These are phyloP conservation scores for Phytophthora fragariae DNA, from an alignment of 352 stramenopile genomes.

Conservation along the genomic window DNA sequence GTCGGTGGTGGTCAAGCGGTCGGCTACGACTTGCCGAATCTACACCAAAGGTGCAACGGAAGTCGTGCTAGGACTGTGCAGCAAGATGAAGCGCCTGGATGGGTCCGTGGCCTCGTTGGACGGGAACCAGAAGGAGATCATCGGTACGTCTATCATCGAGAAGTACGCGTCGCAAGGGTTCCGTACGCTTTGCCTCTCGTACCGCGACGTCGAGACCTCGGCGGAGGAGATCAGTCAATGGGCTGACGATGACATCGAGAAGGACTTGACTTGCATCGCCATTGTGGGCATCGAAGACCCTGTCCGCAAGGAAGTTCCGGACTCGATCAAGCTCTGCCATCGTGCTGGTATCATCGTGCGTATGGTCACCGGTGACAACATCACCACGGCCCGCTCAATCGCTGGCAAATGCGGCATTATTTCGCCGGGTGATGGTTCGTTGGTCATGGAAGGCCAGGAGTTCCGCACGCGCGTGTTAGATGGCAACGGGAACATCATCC, in stretches of 20 bases:
- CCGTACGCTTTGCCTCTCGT: constrained; percentile 87
- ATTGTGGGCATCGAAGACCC: constrained; percentile 96
- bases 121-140: constrained; percentile 65
- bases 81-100: constrained; percentile 71
- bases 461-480: constrained; percentile 77
- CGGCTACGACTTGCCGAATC: constrained; percentile 58
- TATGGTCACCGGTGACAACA: constrained; percentile 99
- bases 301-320: constrained; percentile 93
- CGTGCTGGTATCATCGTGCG: constrained; percentile 96
- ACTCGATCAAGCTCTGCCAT: constrained; percentile 94
- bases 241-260: constrained; percentile 85
- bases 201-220: constrained; percentile 81
- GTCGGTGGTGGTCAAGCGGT: constrained; percentile 73
- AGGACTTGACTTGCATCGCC: constrained; percentile 85
- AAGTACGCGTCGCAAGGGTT: constrained; percentile 86
- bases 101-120: constrained; percentile 63
- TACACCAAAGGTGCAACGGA: constrained; percentile 85
- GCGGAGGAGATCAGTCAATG: constrained; percentile 74
- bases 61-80: constrained; percentile 77
- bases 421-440: constrained; percentile 51
- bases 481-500: constrained; percentile 72
- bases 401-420: constrained; percentile 82
- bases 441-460: constrained; percentile 77
- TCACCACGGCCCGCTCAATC: constrained; percentile 91
- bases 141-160: constrained; percentile 70